These are phyloP conservation scores for Cymbopogon citratus DNA, from an alignment of 176 grass and related monocot species.

Conservation along the genomic window DNA sequence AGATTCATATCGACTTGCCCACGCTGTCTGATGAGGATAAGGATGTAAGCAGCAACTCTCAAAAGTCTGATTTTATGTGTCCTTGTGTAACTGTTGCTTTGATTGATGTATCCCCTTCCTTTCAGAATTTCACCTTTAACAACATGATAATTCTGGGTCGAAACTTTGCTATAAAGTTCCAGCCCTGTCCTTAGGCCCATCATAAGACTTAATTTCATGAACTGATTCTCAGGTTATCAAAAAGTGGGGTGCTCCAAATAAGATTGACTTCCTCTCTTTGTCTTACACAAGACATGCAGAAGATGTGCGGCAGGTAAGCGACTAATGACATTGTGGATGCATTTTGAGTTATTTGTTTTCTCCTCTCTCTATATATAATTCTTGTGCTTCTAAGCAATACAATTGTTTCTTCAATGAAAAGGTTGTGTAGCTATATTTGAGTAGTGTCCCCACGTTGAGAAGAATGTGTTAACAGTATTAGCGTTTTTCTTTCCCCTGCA, in stretches of 20 bases:
- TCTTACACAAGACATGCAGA: slow-evolving; percentile 95
- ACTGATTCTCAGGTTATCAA: slow-evolving; percentile 76
- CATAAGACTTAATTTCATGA: neutral
- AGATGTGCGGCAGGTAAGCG: slow-evolving; percentile 81
- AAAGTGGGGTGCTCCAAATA: slow-evolving; percentile 91
- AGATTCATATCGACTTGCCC: slow-evolving; percentile 86
- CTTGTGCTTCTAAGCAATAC: neutral
- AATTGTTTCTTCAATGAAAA: slow-evolving; percentile 9
- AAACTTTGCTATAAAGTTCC: neutral
- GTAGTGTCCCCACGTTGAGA: neutral
- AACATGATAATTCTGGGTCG: neutral
- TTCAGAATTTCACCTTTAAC: neutral
- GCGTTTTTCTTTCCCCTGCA: slow-evolving; percentile 12
- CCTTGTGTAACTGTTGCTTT: neutral
- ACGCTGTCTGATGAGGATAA: slow-evolving; percentile 85
- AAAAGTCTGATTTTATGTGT: neutral
- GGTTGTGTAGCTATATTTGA: neutral
- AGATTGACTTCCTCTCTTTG: slow-evolving; percentile 96
- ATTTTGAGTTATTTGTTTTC: neutral
- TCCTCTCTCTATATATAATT: neutral
- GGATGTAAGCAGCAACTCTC: slow-evolving; percentile 41
- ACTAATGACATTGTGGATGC: neutral
- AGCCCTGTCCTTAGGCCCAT: neutral
- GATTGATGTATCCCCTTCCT: neutral
- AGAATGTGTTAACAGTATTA: neutral